Evolutionary conservation across 768 basidiomycete species (phyloP), one percentile per base, ranked within the genome.

Genomic region (Cytidiella melzeri): DNA sequence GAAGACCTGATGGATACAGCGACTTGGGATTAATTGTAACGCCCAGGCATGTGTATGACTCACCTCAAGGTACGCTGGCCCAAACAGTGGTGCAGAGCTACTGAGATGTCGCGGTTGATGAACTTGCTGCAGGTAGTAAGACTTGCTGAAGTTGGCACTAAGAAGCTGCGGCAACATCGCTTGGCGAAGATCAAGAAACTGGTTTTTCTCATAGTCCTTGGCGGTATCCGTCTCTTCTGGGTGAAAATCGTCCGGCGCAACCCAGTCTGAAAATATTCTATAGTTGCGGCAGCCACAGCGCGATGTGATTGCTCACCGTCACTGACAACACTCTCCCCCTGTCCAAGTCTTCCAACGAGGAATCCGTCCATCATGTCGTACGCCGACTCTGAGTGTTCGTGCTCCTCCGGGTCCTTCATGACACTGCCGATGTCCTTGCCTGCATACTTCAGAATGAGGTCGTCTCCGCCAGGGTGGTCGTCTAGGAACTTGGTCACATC

Each of bases 381-480:
- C 1, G 96, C 96, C 7, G 85, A 78, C 21, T 91, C 84, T 2
- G 90, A 92, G 65, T 98, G 96, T 9, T 84, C 84, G 64, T 99
- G 96, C 58, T 87, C 83, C 19, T 72, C 63, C 55, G 73, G 67
- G 67, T 95, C 84, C 59, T 76, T 79, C 96, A 98, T 98, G 47
- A 82, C 72, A 18, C 67, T 72, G 18, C 76, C 85, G 44, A 98
- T 75, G 63, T 96, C 91, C 67, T 81, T 80, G 36, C 93, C 94
- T 4, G 88, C 95, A 66, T 85, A 76, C 39, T 81, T 70, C 34
- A 93, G 68, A 57, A 99, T 80, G 54, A 92, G 68, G 63, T 97
- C 94, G 65, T 98, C 95, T 3, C 94, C 93, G 55, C 95, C 95
- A 10, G 94, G 92, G 64, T 96, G 93, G 71, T 95, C 93, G 45